A percentile compares a stretch with the other conserved stretches of the same genome.
phyloP scores from a whole-genome alignment of 495 filamentous ascomycete genomes.

The Corynascus novoguineensis region DNA sequence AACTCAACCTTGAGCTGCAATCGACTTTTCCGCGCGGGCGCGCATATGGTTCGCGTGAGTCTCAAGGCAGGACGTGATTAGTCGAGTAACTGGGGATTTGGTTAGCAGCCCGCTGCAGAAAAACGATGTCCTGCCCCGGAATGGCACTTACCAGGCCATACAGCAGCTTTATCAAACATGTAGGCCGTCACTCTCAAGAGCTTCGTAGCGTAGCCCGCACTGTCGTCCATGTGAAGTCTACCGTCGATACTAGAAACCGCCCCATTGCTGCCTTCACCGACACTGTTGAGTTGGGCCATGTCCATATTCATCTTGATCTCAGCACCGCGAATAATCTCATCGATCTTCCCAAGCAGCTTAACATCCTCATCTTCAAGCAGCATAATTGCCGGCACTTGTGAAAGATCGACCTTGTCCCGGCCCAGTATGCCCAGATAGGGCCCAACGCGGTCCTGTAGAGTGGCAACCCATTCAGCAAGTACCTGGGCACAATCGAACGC shows the following conservation, averaged over 20 bases:
- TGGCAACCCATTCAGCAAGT: slow-evolving; percentile 91
- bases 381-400: slow-evolving; percentile 76
- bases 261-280: slow-evolving; percentile 13
- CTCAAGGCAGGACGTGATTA: slow-evolving; percentile 84
- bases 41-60: slow-evolving; percentile 76
- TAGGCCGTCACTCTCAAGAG: slow-evolving; percentile 81
- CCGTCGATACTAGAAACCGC: slow-evolving; percentile 45
- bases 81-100: slow-evolving; percentile 59
- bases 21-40: slow-evolving; percentile 60
- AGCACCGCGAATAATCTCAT: slow-evolving; percentile 70
- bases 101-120: slow-evolving; percentile 11
- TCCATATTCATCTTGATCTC: slow-evolving; percentile 73
- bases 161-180: slow-evolving; percentile 81
- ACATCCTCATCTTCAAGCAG: slow-evolving; percentile 88
- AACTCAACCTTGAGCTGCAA: slow-evolving; percentile 25
- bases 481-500: slow-evolving; percentile 96
- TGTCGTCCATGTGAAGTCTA: slow-evolving; percentile 54
- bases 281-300: slow-evolving; percentile 19
- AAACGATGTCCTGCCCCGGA: background rate
- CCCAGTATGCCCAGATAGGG: slow-evolving; percentile 82
- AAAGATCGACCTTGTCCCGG: slow-evolving; percentile 69
- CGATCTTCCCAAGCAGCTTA: slow-evolving; percentile 79
- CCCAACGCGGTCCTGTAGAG: slow-evolving; percentile 90
- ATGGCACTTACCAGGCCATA: slow-evolving; percentile 76
- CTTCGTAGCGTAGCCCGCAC: slow-evolving; percentile 76